These are phyloP conservation scores for Cystobasidium slooffiae DNA, from an alignment of 1,284 basidiomycete species.

Conservation along the genomic window DNA sequence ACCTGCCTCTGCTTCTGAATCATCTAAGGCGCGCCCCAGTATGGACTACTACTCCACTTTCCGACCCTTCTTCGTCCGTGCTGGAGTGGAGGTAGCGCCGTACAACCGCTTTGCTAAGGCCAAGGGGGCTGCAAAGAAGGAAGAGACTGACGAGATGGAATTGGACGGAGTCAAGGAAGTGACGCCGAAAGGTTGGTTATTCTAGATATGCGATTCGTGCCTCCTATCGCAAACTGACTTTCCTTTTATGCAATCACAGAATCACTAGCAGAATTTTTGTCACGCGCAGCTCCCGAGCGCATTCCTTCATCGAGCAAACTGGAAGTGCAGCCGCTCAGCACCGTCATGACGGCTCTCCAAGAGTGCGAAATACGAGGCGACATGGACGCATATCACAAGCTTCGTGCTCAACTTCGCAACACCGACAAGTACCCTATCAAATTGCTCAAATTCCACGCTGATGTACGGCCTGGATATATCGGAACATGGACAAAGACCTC, in stretches of 20 bases:
- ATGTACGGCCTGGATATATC: slow-evolving; percentile 78
- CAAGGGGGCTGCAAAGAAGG: slow-evolving; percentile 62
- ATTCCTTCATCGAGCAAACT: slow-evolving; percentile 43
- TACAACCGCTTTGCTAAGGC: slow-evolving; percentile 67
- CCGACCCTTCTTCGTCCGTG: slow-evolving; percentile 75
- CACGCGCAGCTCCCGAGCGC: slow-evolving; percentile 57
- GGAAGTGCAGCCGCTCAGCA: slow-evolving; percentile 59
- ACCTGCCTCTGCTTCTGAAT: neutral
- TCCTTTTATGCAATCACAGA: no score
- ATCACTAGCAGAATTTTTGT: slow-evolving; percentile 32
- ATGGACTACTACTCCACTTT: slow-evolving; percentile 75
- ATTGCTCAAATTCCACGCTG: slow-evolving; percentile 69
- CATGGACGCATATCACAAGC: slow-evolving; percentile 64
- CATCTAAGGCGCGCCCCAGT: neutral
- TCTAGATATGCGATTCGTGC: neutral
- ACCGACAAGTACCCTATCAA: slow-evolving; percentile 69
- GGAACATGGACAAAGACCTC: slow-evolving; percentile 83
- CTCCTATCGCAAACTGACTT: no score
- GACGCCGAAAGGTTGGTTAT: slow-evolving; percentile 48
- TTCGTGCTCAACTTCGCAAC: slow-evolving; percentile 65
- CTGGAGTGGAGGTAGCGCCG: slow-evolving; percentile 70
- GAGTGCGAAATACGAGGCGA: slow-evolving; percentile 78
- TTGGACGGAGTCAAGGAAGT: slow-evolving; percentile 54
- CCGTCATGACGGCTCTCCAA: slow-evolving; percentile 65
- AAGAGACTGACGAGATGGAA: slow-evolving; percentile 60